Percentiles rank a stretch among this genome's conserved stretches.
Conservation (phyloP, 352 stramenopile genomes). For the Globisporangium echinulatum region DNA sequence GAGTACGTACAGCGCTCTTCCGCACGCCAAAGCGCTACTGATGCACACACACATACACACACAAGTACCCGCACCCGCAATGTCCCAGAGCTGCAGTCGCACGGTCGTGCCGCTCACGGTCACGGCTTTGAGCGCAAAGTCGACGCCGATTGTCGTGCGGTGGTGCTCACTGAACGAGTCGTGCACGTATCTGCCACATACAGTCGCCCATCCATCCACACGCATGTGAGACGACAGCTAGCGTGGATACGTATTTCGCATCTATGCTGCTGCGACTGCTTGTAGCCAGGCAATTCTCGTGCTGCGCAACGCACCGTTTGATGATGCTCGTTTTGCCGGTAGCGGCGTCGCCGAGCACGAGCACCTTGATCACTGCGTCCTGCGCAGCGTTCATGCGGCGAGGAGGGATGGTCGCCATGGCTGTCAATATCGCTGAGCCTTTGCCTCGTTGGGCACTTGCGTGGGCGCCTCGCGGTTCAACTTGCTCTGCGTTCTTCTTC, state of each 20-base stretch:
- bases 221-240: too few relatives aligned
- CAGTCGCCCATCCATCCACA: too few relatives aligned
- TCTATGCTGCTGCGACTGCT: too few relatives aligned
- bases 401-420: constrained; percentile 39
- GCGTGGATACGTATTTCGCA: neutral
- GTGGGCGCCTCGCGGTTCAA: neutral
- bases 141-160: constrained; percentile 89
- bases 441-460: neutral
- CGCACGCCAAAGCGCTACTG: neutral
- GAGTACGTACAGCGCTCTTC: too few relatives aligned
- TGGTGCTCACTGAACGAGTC: constrained; percentile 91
- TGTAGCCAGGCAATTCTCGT: too few relatives aligned
- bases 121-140: constrained; percentile 90
- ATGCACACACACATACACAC: neutral
- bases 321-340: constrained; percentile 93
- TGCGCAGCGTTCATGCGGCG: constrained; percentile 69
- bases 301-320: constrained; percentile 55
- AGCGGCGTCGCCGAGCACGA: constrained; percentile 87
- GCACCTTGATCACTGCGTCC: constrained; percentile 89
- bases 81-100: constrained; percentile 92
- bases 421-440: neutral
- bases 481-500: neutral
- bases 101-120: constrained; percentile 83
- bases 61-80: constrained; percentile 39
- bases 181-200: constrained; percentile 66